Percentiles rank a stretch among this genome's conserved stretches.
Evolutionary conservation across 2,329 filamentous ascomycete genomes (phyloP).

Genomic region (Ceratocystis alfenasii): DNA sequence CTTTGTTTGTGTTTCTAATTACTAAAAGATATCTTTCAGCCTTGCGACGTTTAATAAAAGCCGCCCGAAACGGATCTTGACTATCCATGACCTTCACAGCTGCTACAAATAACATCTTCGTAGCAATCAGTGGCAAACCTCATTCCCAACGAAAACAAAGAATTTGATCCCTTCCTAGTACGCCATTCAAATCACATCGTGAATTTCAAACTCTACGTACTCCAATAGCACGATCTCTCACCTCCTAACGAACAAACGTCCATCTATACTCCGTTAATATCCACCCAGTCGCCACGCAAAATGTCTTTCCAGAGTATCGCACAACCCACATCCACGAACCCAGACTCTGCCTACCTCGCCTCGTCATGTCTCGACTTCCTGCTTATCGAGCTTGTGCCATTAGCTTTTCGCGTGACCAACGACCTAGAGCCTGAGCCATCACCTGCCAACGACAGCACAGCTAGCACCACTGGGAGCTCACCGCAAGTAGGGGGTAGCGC

Average conservation of each 20-base stretch:
- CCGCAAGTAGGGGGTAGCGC: conserved; percentile 23
- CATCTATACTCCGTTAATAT: background rate
- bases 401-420: conserved; percentile 75
- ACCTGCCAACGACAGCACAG: conserved; percentile 24
- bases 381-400: conserved; percentile 89
- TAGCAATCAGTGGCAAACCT: too few relatives aligned
- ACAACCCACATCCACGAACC: conserved; percentile 55
- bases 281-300: conserved; percentile 9
- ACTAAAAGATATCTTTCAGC: too few relatives aligned
- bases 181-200: too few relatives aligned
- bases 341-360: conserved; percentile 62
- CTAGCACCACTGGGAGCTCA: background rate
- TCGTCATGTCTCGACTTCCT: conserved; percentile 86
- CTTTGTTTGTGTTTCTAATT: too few relatives aligned
- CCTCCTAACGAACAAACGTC: background rate
- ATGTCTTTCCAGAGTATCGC: conserved; percentile 68
- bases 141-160: too few relatives aligned
- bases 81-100: too few relatives aligned
- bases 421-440: conserved; percentile 49
- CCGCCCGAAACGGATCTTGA: too few relatives aligned
- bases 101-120: too few relatives aligned
- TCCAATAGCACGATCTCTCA: background rate
- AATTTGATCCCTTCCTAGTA: too few relatives aligned
- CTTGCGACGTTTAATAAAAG: too few relatives aligned
- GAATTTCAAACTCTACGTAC: too few relatives aligned